Evolutionary conservation across 2,329 filamentous ascomycete genomes (phyloP), one percentile per base, ranked within the genome.

Genomic region (Sarocladium kiliense): DNA sequence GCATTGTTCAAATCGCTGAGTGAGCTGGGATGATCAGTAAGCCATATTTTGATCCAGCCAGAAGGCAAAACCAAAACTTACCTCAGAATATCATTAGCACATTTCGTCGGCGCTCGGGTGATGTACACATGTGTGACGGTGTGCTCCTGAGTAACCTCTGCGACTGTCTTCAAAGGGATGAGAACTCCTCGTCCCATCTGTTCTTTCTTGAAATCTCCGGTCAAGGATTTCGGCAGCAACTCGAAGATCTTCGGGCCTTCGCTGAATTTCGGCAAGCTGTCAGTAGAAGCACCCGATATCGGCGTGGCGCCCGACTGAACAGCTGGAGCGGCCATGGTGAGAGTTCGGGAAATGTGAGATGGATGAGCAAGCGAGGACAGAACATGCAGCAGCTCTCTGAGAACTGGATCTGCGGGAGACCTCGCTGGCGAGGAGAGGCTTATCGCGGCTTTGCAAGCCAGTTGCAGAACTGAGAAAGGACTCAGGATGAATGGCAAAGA

Each of bases 51-150:
- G n/a, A n/a, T n/a, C n/a, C n/a, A n/a, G n/a, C n/a, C n/a, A n/a
- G n/a, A n/a, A n/a, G n/a, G n/a, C n/a, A n/a, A n/a, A n/a, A n/a
- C n/a, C n/a, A n/a, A n/a, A n/a, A 77, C 83, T 68, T 74, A 91
- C 88, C 80, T 84, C 65, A 94, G 81, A 64, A 91, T 80, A 60
- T 80, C 77, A 68, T 88, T 90, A 61, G 88, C 87, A 62, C 80
- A 78, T 69, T 85, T 88, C 59, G 85, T 82, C 47, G 88, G 88
- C 55, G 88, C 81, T 64, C 87, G 80, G 51, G 89, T 86, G 59
- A 90, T 82, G 67, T 87, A 88, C 54, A 86, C 86, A 57, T 81
- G 76, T 51, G 86, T 78, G 58, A 81, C 72, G 36, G 72, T 71
- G 57, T 85, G 78, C 55, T 82, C 79, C 60, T 84, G 80, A 53